phyloP scores from a whole-genome alignment of 768 basidiomycete genomes.

The Auricularia heimuer region DNA sequence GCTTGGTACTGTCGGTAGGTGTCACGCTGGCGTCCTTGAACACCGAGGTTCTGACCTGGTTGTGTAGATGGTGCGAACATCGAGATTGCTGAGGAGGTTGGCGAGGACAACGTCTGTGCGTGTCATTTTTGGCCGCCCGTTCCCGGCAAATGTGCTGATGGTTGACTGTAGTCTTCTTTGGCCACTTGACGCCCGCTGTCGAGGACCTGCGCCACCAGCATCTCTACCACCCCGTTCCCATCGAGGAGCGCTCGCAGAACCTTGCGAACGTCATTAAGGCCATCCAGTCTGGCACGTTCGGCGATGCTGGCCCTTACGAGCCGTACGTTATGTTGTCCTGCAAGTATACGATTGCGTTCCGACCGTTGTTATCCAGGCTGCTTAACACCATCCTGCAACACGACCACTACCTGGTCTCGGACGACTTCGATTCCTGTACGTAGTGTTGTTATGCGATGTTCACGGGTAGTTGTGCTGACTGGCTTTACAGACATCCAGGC shows the following conservation, averaged over 20 bases:
- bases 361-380: slow-evolving; percentile 34
- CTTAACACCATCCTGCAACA: slow-evolving; percentile 67
- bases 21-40: background rate
- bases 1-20: slow-evolving; percentile 66
- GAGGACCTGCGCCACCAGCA: slow-evolving; percentile 83
- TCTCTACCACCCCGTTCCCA: slow-evolving; percentile 66
- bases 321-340: slow-evolving; percentile 43
- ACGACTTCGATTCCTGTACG: slow-evolving; percentile 91
- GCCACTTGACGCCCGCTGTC: slow-evolving; percentile 78
- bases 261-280: slow-evolving; percentile 70
- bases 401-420: slow-evolving; percentile 74
- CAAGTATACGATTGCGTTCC: slow-evolving; percentile 11
- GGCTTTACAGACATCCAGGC: slow-evolving; percentile 59
- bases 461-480: background rate
- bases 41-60: background rate
- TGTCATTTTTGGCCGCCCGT: slow-evolving; percentile 20
- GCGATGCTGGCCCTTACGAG: slow-evolving; percentile 72
- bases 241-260: slow-evolving; percentile 76
- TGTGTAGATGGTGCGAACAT: slow-evolving; percentile 82
- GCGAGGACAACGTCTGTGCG: slow-evolving; percentile 85
- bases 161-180: slow-evolving; percentile 65
- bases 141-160: background rate
- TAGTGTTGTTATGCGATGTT: slow-evolving; percentile 7
- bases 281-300: slow-evolving; percentile 71
- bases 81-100: slow-evolving; percentile 94